Conservation (phyloP, 805 yeast species). For the Myxozyma geophila region DNA sequence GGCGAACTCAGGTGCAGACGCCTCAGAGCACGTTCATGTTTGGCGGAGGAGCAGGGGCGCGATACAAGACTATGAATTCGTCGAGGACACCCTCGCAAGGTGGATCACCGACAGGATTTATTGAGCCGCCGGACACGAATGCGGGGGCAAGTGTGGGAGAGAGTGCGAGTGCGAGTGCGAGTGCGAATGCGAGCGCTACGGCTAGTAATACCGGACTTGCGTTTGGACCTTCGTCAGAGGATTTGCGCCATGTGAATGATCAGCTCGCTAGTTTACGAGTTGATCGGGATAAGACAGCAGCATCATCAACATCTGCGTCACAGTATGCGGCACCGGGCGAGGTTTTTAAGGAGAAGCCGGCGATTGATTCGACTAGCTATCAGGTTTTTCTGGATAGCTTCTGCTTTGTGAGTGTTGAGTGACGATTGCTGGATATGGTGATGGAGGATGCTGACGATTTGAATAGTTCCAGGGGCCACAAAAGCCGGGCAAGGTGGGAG, state of each 20-base stretch:
- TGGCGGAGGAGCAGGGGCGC: background rate
- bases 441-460: background rate
- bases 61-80: conserved; percentile 13
- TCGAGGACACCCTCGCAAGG: background rate
- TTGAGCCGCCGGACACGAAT: conserved; percentile 3
- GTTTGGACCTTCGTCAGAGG: conserved; percentile 33
- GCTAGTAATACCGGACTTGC: conserved; percentile 3
- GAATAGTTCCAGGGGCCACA: conserved; percentile 28
- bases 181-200: background rate
- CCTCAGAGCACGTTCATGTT: no score
- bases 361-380: conserved; percentile 47
- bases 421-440: background rate
- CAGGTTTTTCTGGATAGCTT: conserved; percentile 48
- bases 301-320: background rate
- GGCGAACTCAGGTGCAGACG: no score
- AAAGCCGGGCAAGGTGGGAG: background rate
- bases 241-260: conserved; percentile 30
- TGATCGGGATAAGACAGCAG: conserved; percentile 16
- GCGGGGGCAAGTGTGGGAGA: no score
- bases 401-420: conserved; percentile 43
- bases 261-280: conserved; percentile 29
- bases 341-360: conserved; percentile 36
- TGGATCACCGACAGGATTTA: conserved; percentile 12
- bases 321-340: background rate
- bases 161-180: no score